Percentiles rank a stretch among this genome's conserved stretches.
Evolutionary conservation across 2,329 filamentous ascomycete species (phyloP).

Genomic region (Emmonsiellopsis sp.): DNA sequence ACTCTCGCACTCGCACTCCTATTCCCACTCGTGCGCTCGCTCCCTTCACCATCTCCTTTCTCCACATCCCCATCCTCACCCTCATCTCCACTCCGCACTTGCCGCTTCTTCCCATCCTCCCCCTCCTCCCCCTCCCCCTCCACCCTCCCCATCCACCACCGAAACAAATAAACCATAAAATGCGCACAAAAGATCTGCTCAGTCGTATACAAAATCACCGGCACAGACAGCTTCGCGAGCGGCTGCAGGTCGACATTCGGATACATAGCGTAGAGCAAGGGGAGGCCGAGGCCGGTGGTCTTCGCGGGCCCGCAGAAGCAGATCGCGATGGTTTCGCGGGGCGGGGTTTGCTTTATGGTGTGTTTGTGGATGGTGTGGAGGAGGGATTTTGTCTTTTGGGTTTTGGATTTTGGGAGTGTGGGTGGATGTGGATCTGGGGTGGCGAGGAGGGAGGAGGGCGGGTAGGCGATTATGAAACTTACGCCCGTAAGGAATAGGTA

Average conservation of each 20-base stretch:
- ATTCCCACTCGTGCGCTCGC: background rate
- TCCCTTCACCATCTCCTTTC: background rate
- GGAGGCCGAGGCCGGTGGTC: constrained; percentile 61
- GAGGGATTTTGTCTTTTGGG: constrained; percentile 3
- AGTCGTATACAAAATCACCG: constrained; percentile 30
- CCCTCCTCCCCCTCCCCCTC: constrained; percentile 2
- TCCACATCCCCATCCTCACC: background rate
- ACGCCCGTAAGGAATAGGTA: constrained; percentile 56
- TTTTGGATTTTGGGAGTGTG: background rate
- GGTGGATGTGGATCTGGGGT: background rate
- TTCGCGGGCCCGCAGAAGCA: constrained; percentile 68
- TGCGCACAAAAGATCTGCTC: constrained; percentile 32
- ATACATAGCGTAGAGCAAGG: constrained; percentile 59
- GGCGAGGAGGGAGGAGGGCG: constrained; percentile 17
- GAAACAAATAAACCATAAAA: constrained; percentile 30
- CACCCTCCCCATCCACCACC: constrained; percentile 19
- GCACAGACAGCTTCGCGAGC: constrained; percentile 30
- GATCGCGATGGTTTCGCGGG: constrained; percentile 57
- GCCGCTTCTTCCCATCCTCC: constrained; percentile 11
- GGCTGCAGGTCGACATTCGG: constrained; percentile 22
- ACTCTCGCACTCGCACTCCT: background rate
- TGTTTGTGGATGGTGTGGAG: constrained; percentile 1
- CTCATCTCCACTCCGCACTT: background rate
- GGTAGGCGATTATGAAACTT: constrained; percentile 42
- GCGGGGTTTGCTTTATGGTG: constrained; percentile 36